A percentile compares a stretch with the other conserved stretches of the same genome.
Evolutionary conservation across 768 basidiomycete genomes (phyloP).

Genomic region (Suillus fuscotomentosus): DNA sequence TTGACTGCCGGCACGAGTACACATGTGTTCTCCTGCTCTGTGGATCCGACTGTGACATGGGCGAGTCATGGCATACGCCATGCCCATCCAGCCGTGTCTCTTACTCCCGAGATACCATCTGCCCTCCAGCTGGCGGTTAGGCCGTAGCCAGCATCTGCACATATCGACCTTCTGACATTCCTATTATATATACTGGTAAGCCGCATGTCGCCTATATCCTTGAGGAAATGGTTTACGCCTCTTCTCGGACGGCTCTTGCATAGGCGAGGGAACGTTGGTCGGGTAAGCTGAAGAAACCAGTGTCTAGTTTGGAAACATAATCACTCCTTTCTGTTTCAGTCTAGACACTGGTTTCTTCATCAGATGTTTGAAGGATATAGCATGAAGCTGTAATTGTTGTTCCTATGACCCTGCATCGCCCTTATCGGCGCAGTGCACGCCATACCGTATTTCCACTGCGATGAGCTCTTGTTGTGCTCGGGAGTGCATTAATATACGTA

Average conservation of each 20-base stretch:
- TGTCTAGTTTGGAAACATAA: neutral
- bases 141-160: too few species aligned
- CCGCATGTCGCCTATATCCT: neutral
- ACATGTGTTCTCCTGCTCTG: neutral
- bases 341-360: neutral
- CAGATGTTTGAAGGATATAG: neutral
- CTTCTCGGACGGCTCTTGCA: neutral
- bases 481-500: neutral
- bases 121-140: neutral
- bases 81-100: neutral
- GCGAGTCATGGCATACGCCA: neutral
- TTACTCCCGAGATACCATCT: neutral
- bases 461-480: neutral
- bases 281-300: neutral
- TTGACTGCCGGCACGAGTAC: neutral
- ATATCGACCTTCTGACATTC: neutral
- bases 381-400: neutral
- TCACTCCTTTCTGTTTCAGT: neutral
- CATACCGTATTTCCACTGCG: neutral
- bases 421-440: neutral
- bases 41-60: neutral
- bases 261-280: neutral
- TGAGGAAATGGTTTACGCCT: neutral
- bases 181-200: neutral
- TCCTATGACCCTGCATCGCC: neutral